Conservation (phyloP, 169 alveolate species). For the Eimeria falciformis region DNA sequence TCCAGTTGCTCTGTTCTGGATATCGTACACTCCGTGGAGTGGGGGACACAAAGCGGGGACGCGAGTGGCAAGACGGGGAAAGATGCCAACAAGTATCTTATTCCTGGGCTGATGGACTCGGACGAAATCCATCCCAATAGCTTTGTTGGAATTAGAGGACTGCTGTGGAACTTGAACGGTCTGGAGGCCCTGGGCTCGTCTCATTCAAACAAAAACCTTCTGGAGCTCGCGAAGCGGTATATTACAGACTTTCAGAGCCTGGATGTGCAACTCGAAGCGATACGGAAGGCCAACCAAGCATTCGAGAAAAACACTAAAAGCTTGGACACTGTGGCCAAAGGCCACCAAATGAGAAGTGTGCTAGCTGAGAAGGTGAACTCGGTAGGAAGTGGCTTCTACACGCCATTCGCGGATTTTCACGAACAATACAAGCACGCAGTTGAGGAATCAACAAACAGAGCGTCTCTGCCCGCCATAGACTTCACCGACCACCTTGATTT, state of each 20-base stretch:
- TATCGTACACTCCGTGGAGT: background rate
- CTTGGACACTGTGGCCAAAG: background rate
- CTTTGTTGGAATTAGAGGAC: background rate
- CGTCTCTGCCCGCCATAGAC: background rate
- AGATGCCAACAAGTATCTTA: background rate
- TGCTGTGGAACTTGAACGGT: background rate
- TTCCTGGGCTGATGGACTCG: background rate
- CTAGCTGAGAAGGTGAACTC: background rate
- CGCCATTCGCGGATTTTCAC: background rate
- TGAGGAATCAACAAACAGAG: background rate
- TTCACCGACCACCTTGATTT: background rate
- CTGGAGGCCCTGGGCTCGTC: background rate
- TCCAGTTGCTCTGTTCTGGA: slow-evolving; percentile 30
- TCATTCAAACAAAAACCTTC: no score
- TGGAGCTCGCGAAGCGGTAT: no score
- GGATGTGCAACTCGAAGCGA: background rate
- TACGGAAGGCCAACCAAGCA: background rate
- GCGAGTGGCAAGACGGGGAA: background rate
- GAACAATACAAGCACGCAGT: background rate
- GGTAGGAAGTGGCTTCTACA: background rate
- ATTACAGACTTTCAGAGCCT: no score
- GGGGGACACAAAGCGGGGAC: background rate
- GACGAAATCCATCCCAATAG: background rate
- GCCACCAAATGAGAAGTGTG: background rate
- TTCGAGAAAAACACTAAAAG: background rate